Evolutionary conservation across 345 rosid genomes (phyloP).

Genomic region (Zanthoxylum bungeanum): DNA sequence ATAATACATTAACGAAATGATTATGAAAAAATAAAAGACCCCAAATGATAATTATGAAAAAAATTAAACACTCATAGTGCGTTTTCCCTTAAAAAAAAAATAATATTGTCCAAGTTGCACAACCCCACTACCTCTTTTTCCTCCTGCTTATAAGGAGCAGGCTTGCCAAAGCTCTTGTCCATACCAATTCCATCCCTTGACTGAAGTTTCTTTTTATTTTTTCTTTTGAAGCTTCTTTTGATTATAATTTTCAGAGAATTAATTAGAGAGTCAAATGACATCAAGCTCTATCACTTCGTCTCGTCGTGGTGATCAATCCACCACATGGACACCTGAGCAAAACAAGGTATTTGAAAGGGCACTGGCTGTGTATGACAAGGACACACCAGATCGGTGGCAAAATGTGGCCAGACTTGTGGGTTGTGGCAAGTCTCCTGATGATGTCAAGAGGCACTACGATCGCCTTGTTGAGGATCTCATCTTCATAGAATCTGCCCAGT

Average conservation of each 20-base stretch:
- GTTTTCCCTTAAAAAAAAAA: too few species aligned
- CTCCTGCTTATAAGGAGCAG: constrained; percentile 46
- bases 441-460: constrained; percentile 82
- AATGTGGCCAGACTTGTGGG: constrained; percentile 81
- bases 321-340: constrained; percentile 72
- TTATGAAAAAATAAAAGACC: too few species aligned
- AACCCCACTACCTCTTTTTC: constrained; percentile 20
- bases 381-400: constrained; percentile 95
- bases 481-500: constrained; percentile 64
- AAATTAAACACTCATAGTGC: too few species aligned
- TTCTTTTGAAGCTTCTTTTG: too few species aligned
- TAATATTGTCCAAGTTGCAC: too few species aligned
- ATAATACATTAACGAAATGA: too few species aligned
- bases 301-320: constrained; percentile 38
- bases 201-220: constrained; percentile 33
- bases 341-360: constrained; percentile 89
- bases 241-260: too few species aligned
- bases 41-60: too few species aligned
- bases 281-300: constrained; percentile 44
- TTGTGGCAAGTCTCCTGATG: constrained; percentile 60
- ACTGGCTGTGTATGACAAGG: constrained; percentile 72
- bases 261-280: constrained; percentile 22
- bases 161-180: constrained; percentile 29
- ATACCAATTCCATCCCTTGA: constrained; percentile 41
- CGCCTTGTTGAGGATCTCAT: constrained; percentile 72